These are phyloP conservation scores for Pterocarpus santalinus DNA, from an alignment of 306 rosid genomes.

Conservation along the genomic window DNA sequence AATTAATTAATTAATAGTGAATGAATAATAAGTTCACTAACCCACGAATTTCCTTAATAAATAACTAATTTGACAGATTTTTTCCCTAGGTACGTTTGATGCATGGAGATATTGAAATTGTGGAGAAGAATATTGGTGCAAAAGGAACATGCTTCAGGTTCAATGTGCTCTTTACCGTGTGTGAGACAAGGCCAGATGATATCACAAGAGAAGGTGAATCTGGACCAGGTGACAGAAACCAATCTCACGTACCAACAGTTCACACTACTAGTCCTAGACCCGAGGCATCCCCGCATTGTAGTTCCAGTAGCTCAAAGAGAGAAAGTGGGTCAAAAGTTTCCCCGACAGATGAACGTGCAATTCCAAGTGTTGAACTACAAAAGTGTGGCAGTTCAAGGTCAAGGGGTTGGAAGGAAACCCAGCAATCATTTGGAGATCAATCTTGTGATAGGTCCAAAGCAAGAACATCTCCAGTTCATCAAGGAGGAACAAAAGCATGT, in stretches of 20 bases:
- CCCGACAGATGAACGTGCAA: neutral
- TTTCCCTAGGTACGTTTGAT: conserved; percentile 69
- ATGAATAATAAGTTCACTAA: neutral
- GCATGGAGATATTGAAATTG: conserved; percentile 75
- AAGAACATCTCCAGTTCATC: conserved; percentile 28
- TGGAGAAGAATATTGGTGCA: conserved; percentile 70
- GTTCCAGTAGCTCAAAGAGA: conserved; percentile 41
- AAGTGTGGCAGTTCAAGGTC: neutral
- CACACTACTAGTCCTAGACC: conserved; percentile 51
- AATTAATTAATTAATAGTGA: neutral
- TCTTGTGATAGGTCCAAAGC: conserved; percentile 32
- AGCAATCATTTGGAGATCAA: conserved; percentile 18
- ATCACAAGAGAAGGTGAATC: conserved; percentile 42
- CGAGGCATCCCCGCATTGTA: conserved; percentile 55
- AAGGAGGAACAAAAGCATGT: conserved; percentile 44
- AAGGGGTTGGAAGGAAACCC: conserved; percentile 16
- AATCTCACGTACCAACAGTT: conserved; percentile 18
- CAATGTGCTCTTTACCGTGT: conserved; percentile 53
- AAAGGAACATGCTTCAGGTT: conserved; percentile 79
- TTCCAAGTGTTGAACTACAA: conserved; percentile 6
- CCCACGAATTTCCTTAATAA: neutral
- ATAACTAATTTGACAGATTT: neutral
- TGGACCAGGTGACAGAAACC: conserved; percentile 30
- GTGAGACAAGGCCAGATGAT: conserved; percentile 29
- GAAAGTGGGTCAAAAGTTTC: conserved; percentile 10